Evolutionary conservation across 2,329 filamentous ascomycete genomes (phyloP).

Genomic region (Aspergillus udagawae): DNA sequence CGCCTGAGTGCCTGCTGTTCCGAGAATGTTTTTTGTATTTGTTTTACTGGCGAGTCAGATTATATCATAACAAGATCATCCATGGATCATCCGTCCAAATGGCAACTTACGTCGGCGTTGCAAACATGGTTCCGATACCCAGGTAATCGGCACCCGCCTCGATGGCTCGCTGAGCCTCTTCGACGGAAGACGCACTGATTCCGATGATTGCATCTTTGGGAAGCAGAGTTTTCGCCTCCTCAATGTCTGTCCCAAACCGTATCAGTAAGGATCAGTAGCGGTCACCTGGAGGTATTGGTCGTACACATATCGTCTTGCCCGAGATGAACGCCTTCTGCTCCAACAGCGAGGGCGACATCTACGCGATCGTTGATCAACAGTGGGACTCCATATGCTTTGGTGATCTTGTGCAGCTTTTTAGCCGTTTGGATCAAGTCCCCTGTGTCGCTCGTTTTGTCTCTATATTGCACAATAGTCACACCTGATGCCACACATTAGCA

Average conservation of each 20-base stretch:
- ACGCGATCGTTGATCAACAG: conserved; percentile 91
- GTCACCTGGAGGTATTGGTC: conserved; percentile 18
- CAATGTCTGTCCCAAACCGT: conserved; percentile 46
- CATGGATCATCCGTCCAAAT: neutral
- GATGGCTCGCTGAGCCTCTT: conserved; percentile 70
- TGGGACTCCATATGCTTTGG: conserved; percentile 64
- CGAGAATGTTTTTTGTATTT: conserved; percentile 79
- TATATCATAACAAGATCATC: neutral
- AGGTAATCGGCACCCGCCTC: conserved; percentile 81
- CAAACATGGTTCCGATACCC: conserved; percentile 84
- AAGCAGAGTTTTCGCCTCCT: conserved; percentile 66
- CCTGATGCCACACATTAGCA: conserved; percentile 39
- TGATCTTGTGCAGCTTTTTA: conserved; percentile 66
- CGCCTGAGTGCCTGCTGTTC: conserved; percentile 63
- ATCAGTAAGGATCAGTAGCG: neutral
- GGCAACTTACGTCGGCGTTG: conserved; percentile 73
- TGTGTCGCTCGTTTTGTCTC: conserved; percentile 81
- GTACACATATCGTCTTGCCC: conserved; percentile 89
- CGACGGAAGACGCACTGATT: conserved; percentile 71
- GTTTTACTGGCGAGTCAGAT: conserved; percentile 59
- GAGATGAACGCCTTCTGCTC: conserved; percentile 87
- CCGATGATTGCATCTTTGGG: conserved; percentile 79
- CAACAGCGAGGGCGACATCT: conserved; percentile 79
- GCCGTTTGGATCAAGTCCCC: conserved; percentile 67
- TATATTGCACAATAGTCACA: conserved; percentile 81